Base-by-base conservation (phyloP, 345 rosid genomes). In the Cardamine resedifolia region DNA sequence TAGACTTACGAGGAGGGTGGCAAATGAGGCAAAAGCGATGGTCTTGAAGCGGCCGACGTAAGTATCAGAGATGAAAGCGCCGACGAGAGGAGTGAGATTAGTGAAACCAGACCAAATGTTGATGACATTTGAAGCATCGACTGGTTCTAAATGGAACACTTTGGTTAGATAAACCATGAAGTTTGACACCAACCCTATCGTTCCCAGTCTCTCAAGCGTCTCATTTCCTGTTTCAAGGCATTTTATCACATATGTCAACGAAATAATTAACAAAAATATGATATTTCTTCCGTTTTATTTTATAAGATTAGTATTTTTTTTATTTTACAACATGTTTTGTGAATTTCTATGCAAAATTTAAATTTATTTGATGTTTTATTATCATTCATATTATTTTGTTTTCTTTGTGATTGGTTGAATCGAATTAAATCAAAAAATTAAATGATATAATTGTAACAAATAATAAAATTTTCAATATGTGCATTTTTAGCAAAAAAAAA, bases 201-300 rank as follows among this genome's bases (percentile, higher is more conserved):
- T 73, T 11, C 90, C 98, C 23, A 88, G 56, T 76, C 92, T 86
- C 87, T 90, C 98, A 33, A 92, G 79, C 11, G 92, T 84, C 65
- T 85, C 91, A 72, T 92, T 92, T 52, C 85, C 96, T 89, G 68
- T 41, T 59, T 58, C 18, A 63, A 30, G 23, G 28, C 44, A 64
- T 33, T 57, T 57, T 58, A 11, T 33, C 14, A 12, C 58, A n/a
- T 44, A 5, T 43, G 3, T n/a, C 19, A 43, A 4, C 47, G 47
- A 43, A 43, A 15, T 5, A 5, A 15, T 15, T 43, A 43, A 41
- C 16, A 15, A 43, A 15, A 43, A 15, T 15, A 15, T 16, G 12
- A 28, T 31, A 12, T 23, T 5, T 9, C 16, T 31, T 34, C 64
- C 23, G n/a, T n/a, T n/a, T n/a, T n/a, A n/a, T n/a, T n/a, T n/a